Percentiles rank a stretch among this genome's conserved stretches.
Evolutionary conservation across 2,329 filamentous ascomycete genomes (phyloP).

Genomic region (Epichloe sp.): DNA sequence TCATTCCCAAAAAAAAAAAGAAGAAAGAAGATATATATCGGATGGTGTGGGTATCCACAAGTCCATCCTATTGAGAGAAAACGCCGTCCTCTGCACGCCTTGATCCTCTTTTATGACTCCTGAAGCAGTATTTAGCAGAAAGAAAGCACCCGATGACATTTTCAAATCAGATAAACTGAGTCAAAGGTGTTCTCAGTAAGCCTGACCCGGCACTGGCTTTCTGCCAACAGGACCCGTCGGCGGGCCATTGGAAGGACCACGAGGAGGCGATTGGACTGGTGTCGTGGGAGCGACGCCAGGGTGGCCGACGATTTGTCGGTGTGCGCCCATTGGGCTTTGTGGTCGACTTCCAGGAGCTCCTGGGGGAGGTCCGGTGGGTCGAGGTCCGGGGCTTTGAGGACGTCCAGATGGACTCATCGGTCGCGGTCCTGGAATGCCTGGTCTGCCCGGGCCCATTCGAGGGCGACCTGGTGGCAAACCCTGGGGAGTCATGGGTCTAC

Average conservation of each 20-base stretch:
- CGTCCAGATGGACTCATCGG: conserved; percentile 30
- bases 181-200: conserved; percentile 22
- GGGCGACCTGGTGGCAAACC: not conserved
- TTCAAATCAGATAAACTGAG: not conserved
- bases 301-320: conserved; percentile 28
- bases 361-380: conserved; percentile 10
- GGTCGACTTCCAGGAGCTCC: conserved; percentile 21
- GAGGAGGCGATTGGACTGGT: conserved; percentile 21
- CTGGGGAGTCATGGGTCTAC: conserved; percentile 6
- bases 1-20: not conserved
- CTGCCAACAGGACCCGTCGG: conserved; percentile 32
- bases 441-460: conserved; percentile 11
- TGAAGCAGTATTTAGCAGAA: conserved; percentile 3
- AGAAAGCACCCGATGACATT: conserved; percentile 4
- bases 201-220: conserved; percentile 45
- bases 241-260: conserved; percentile 23
- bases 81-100: conserved; percentile 16
- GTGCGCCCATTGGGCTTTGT: conserved; percentile 29
- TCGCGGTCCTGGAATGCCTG: conserved; percentile 11
- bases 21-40: not conserved
- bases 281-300: conserved; percentile 35
- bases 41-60: conserved; percentile 9
- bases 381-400: conserved; percentile 1
- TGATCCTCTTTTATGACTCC: conserved; percentile 11
- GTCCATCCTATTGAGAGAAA: conserved; percentile 12